phyloP scores from a whole-genome alignment of 2,329 filamentous ascomycete species.

The Alternaria dauci region DNA sequence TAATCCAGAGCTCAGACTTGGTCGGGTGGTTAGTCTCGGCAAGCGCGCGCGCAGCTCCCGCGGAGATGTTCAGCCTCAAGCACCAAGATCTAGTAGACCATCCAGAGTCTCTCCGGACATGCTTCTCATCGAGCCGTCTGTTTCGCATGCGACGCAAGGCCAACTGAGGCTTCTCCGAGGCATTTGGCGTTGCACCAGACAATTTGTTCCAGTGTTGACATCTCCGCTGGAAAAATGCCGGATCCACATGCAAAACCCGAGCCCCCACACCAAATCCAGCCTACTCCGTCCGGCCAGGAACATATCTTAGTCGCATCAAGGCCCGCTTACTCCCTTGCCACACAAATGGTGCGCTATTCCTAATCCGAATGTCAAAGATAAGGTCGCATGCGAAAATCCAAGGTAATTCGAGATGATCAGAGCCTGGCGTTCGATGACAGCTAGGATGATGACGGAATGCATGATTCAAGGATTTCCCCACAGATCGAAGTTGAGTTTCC shows the following conservation, averaged over 20 bases:
- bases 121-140: neutral
- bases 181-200: neutral
- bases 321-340: constrained; percentile 16
- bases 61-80: constrained; percentile 25
- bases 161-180: neutral
- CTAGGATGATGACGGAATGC: constrained; percentile 29
- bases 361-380: constrained; percentile 41
- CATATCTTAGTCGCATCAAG: constrained; percentile 14
- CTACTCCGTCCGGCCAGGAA: constrained; percentile 22
- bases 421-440: constrained; percentile 7
- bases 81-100: neutral
- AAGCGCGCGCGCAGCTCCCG: constrained; percentile 8
- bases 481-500: constrained; percentile 30
- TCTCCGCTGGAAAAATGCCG: constrained; percentile 26
- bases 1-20: neutral
- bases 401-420: constrained; percentile 15
- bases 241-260: neutral
- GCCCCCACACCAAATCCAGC: constrained; percentile 27
- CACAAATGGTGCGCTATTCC: constrained; percentile 32
- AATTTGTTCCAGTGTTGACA: constrained; percentile 16
- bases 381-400: constrained; percentile 41
- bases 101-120: neutral
- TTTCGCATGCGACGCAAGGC: constrained; percentile 3
- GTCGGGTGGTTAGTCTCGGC: neutral
- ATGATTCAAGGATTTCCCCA: constrained; percentile 28